phyloP scores from a whole-genome alignment of 441 rosid species.

The Populus tomentosa region DNA sequence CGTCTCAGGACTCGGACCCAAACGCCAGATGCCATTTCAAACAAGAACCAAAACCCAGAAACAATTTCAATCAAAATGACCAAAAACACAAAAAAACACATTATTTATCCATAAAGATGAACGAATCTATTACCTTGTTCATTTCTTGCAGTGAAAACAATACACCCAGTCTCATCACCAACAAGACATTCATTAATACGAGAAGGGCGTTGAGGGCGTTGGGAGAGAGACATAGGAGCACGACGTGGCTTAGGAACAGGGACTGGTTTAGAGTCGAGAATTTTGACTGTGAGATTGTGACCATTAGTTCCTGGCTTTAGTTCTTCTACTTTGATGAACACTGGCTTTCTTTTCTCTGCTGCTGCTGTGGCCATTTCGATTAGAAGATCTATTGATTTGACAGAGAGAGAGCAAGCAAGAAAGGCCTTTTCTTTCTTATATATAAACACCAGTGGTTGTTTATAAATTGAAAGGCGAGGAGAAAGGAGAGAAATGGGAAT shows the following conservation, averaged over 20 bases:
- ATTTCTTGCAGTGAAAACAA: conserved; percentile 94
- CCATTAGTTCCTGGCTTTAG: conserved; percentile 85
- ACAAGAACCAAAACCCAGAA: neutral
- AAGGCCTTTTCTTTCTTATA: neutral
- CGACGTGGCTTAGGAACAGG: conserved; percentile 47
- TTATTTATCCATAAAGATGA: neutral
- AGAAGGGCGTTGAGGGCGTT: conserved; percentile 46
- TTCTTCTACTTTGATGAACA: conserved; percentile 73
- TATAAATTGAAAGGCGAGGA: neutral
- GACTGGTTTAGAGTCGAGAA: conserved; percentile 53
- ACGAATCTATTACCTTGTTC: conserved; percentile 63
- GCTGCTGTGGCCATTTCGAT: conserved; percentile 19
- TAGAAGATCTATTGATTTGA: neutral
- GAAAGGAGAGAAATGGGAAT: neutral
- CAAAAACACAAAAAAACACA: neutral
- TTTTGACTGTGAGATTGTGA: conserved; percentile 77
- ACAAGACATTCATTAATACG: conserved; percentile 85
- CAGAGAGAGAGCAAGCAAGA: neutral
- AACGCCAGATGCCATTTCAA: too few relatives aligned
- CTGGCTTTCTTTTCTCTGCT: conserved; percentile 69
- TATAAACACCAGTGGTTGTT: conserved; percentile 4
- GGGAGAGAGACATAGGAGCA: conserved; percentile 39
- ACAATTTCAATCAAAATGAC: neutral
- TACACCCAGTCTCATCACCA: conserved; percentile 81
- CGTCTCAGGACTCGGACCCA: neutral